Evolutionary conservation across 2,329 filamentous ascomycete genomes (phyloP), one percentile per base, ranked within the genome.

Genomic region (Ophiostoma perfectum): DNA sequence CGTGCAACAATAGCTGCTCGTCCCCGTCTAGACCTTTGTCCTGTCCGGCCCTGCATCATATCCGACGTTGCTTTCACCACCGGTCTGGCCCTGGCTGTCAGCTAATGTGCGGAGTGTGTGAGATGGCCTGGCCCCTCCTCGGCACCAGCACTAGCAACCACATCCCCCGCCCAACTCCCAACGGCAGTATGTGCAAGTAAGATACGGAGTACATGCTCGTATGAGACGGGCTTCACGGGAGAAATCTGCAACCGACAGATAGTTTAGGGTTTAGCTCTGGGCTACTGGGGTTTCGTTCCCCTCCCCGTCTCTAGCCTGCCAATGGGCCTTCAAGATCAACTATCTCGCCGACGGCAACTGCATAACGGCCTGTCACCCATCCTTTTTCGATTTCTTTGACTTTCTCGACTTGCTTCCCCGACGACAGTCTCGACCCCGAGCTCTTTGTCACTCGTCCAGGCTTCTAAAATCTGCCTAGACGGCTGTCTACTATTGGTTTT

Each of bases 11-110:
- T 27, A 27, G 27, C 27, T 60, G 55, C 27, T 38, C 11, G 55
- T 60, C 55, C 38, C 55, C 27, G 55, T 38, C 55, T 60, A 58
- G 27, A 12, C 55, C 55, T 60, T 38, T 60, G 55, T 60, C 55
- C 27, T 18, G 11, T 27, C 27, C 55, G 11, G 27, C 55, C 38
- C 9, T 60, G 52, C 9, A 60, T 38, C 27, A 4, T 38, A 60
- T 60, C 55, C 7, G 55, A 60, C 55, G 27, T 27, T 18, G 27
- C 55, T 11, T 38, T 4, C 55, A 60, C 27, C 18, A 38, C 36
- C 55, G 27, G 55, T 27, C 38, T 38, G 55, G 55, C 55, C 27
- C 27, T 60, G 55, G 4, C 55, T 60, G 55, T n/a, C 11, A 60
- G 55, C 11, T 27, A 60, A 38, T 36, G 42, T 44, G 42, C 6